phyloP scores from a whole-genome alignment of 306 rosid genomes.

The Cucumis hystrix region DNA sequence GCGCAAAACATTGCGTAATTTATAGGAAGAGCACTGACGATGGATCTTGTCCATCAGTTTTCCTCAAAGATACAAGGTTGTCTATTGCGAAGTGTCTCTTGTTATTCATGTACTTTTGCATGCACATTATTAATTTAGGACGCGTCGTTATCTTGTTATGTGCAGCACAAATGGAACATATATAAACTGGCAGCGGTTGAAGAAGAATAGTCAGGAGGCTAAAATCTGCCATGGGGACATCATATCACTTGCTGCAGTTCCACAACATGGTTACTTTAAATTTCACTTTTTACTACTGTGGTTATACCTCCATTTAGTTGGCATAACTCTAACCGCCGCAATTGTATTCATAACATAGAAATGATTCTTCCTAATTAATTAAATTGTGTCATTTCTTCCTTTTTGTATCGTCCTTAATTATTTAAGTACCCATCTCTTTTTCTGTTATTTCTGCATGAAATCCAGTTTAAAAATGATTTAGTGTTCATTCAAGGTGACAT shows the following conservation, averaged over 20 bases:
- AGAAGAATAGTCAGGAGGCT: constrained; percentile 40
- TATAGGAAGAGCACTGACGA: constrained; percentile 39
- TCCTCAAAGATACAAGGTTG: constrained; percentile 78
- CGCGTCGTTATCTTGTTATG: constrained; percentile 16
- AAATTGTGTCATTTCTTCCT: not conserved
- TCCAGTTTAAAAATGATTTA: not conserved
- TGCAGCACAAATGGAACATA: constrained; percentile 87
- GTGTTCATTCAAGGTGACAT: not conserved
- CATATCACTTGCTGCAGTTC: constrained; percentile 78
- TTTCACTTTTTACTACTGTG: not conserved
- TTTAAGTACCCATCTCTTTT: not conserved
- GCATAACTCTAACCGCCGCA: not conserved
- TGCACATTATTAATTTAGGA: not conserved
- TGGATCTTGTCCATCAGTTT: constrained; percentile 21
- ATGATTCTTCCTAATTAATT: not conserved
- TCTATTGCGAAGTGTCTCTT: not conserved
- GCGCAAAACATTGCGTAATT: constrained; percentile 67
- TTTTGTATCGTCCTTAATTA: not conserved
- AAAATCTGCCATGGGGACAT: constrained; percentile 80
- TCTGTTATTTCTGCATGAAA: not conserved
- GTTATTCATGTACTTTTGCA: not conserved
- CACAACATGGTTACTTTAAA: constrained; percentile 50
- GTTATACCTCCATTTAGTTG: not conserved
- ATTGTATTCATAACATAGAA: not conserved
- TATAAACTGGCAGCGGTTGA: constrained; percentile 68